Evolutionary conservation across 805 yeast genomes (phyloP).

Genomic region (Nakazawaea ernobii): DNA sequence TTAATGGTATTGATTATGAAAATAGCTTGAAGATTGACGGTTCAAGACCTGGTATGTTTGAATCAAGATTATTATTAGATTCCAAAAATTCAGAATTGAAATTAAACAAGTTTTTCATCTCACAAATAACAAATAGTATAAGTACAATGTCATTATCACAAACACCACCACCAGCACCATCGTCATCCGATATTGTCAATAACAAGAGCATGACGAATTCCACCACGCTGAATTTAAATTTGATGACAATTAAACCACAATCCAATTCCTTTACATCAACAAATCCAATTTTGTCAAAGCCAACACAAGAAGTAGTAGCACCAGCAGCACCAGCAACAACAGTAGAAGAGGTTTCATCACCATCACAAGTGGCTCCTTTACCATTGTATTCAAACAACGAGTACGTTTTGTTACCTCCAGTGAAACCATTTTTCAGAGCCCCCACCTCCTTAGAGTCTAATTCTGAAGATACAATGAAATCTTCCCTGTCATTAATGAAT

Average conservation of each 20-base stretch:
- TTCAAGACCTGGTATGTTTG: constrained; percentile 57
- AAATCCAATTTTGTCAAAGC: not conserved
- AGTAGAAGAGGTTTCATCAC: not conserved
- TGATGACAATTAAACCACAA: too few relatives aligned
- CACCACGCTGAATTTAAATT: too few relatives aligned
- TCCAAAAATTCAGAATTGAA: constrained; percentile 39
- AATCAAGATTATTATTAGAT: constrained; percentile 48
- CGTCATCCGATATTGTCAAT: not conserved
- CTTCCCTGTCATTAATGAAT: not conserved
- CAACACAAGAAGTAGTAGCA: not conserved
- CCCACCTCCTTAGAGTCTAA: not conserved
- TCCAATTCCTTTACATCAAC: not conserved
- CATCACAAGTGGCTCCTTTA: not conserved
- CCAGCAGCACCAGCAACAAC: not conserved
- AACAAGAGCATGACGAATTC: too few relatives aligned
- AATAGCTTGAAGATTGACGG: constrained; percentile 50
- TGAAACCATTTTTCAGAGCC: constrained; percentile 8
- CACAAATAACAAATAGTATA: constrained; percentile 31
- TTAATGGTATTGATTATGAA: constrained; percentile 45
- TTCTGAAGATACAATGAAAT: constrained; percentile 6
- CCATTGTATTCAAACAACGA: constrained; percentile 1
- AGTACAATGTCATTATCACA: constrained; percentile 25
- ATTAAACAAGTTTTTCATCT: constrained; percentile 34
- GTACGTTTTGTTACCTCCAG: constrained; percentile 6
- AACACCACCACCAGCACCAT: not conserved